Conservation (phyloP, 1,284 basidiomycete genomes). For the Quambalaria eucalypti region DNA sequence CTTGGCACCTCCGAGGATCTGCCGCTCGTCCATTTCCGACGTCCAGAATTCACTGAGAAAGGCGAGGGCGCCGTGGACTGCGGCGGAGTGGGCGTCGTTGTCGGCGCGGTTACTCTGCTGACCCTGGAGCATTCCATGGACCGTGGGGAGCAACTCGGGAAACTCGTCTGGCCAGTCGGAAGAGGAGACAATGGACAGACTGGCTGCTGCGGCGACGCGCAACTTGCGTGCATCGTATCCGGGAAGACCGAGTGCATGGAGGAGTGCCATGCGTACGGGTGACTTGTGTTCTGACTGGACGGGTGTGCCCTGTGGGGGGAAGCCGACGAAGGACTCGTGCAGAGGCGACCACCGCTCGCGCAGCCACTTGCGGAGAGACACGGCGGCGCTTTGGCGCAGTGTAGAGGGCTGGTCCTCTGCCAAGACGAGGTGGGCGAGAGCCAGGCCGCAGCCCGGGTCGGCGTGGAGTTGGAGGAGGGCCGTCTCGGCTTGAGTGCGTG, state of each 20-base stretch:
- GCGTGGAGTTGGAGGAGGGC: conserved; percentile 18
- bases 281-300: conserved; percentile 22
- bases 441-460: conserved; percentile 16
- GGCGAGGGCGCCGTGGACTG: conserved; percentile 36
- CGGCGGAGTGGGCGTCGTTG: conserved; percentile 10
- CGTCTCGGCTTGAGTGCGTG: conserved; percentile 18
- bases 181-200: conserved; percentile 30
- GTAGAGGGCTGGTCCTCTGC: conserved; percentile 1
- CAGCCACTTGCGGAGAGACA: conserved; percentile 35
- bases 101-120: neutral
- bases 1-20: conserved; percentile 34
- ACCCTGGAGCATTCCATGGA: conserved; percentile 21
- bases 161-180: conserved; percentile 44
- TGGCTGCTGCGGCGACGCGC: conserved; percentile 29
- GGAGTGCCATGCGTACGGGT: conserved; percentile 22
- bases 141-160: conserved; percentile 29
- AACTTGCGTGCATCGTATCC: conserved; percentile 19
- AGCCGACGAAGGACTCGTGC: conserved; percentile 27
- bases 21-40: conserved; percentile 41
- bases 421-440: conserved; percentile 19
- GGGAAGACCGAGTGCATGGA: conserved; percentile 22
- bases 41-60: conserved; percentile 39
- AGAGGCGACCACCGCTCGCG: conserved; percentile 36
- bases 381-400: conserved; percentile 32
- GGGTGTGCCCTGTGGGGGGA: conserved; percentile 13